A percentile compares a stretch with the other conserved stretches of the same genome.
Conservation (phyloP, 169 alveolate genomes). For the Plasmodium sp. region DNA sequence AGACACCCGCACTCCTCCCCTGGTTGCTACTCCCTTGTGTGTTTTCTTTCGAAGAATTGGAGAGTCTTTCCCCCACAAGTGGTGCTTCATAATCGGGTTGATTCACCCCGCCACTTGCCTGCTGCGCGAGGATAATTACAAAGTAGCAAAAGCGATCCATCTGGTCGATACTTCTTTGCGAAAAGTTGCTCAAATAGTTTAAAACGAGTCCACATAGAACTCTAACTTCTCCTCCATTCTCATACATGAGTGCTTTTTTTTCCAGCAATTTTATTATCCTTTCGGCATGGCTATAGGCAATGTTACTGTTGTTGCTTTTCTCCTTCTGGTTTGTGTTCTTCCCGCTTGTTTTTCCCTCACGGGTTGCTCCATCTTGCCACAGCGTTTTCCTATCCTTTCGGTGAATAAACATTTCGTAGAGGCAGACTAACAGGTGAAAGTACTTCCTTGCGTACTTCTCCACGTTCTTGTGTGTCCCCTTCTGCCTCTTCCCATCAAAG, state of each 20-base stretch:
- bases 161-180: conserved; percentile 36
- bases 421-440: conserved; percentile 16
- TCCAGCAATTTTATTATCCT: conserved; percentile 7
- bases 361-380: neutral
- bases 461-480: neutral
- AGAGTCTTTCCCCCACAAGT: neutral
- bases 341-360: neutral
- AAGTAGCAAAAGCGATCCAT: conserved; percentile 39
- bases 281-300: neutral
- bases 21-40: neutral
- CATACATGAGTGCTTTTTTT: neutral
- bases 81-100: neutral
- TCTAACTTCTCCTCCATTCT: neutral
- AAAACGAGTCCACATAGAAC: neutral
- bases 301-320: neutral
- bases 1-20: neutral
- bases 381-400: conserved; percentile 11
- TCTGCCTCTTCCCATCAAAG: neutral
- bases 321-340: neutral
- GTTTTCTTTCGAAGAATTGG: neutral
- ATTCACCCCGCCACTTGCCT: neutral
- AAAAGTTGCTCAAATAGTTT: conserved; percentile 12
- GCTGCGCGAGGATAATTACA: conserved; percentile 20
- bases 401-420: conserved; percentile 43
- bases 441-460: conserved; percentile 30